Evolutionary conservation across 495 filamentous ascomycete species (phyloP), one percentile per base, ranked within the genome.

Genomic region (Choiromyces venosus): DNA sequence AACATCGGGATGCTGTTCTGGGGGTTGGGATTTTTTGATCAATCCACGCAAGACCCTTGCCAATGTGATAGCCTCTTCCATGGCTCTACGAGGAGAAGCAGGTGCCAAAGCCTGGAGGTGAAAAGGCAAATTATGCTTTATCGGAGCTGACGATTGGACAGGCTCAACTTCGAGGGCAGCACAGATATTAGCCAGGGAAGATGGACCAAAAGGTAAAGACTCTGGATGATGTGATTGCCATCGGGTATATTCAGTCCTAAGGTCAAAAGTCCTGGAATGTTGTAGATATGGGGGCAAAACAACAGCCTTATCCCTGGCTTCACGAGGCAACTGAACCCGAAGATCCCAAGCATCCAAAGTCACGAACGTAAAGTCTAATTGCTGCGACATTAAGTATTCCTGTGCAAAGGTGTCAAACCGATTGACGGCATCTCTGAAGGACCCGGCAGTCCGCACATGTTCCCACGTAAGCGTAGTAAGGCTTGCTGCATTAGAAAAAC

Each of bases 141-240:
- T 97, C 21, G 95, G 96, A 66, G 95, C 95, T 75, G 93, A 97
- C 21, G 92, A 92, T 83, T 97, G 93, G 37, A 99, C 93, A 69
- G 95, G 93, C 81, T 98, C 95, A 52, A 99, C 95, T 82, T 99
- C 95, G 37, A 99, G 89, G 33, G 95, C 95, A 73, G 95, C 93
- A 84, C 95, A 99, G 81, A 98, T 99, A 83, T 97, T 97, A 71
- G 94, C 89, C 74, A 99, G 87, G 76, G 93, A 94, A 66, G 92
- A 96, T 52, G 95, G 93, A 5, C 94, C 96, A 83, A 97, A 99
- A 0, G 95, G 95, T 65, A 99, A 86, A 44, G 95, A 97, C 85
- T 99, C 95, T 33, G 95, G 95, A 80, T 98, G 95, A 78, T 97
- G 94, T 76, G 93, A 92, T 83, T 99, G 95, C 95, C 96, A 99